phyloP scores from a whole-genome alignment of 768 basidiomycete species.

The Mycena vulgaris region DNA sequence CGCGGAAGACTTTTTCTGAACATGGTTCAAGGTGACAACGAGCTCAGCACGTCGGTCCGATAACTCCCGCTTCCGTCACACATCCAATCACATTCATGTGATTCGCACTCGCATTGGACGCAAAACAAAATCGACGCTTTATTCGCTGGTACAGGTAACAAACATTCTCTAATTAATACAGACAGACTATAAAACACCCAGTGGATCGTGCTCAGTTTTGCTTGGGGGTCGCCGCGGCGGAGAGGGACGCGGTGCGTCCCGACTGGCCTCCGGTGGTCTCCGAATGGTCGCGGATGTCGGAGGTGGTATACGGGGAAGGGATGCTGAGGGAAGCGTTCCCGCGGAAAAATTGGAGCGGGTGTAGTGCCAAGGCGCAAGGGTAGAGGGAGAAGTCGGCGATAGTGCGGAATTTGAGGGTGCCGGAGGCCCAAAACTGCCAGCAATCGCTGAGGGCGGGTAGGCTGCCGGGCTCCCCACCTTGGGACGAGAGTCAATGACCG shows the following conservation, averaged over 20 bases:
- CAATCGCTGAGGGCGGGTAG: constrained; percentile 7
- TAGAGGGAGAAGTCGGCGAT: constrained; percentile 32
- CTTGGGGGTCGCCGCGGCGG: constrained; percentile 26
- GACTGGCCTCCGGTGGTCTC: constrained; percentile 41
- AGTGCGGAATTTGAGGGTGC: constrained; percentile 19
- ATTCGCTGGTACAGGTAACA: no score
- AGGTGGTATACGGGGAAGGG: constrained; percentile 69
- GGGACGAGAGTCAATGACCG: constrained; percentile 55
- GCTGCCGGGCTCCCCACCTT: constrained; percentile 7
- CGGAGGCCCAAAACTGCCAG: constrained; percentile 36
- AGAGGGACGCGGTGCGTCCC: constrained; percentile 47
- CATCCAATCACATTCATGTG: constrained; percentile 24
- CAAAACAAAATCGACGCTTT: no score
- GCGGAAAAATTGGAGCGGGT: constrained; percentile 66
- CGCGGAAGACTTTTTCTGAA: constrained; percentile 75
- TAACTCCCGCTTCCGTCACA: constrained; percentile 1
- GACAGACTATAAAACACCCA: constrained; percentile 52
- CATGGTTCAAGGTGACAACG: constrained; percentile 61
- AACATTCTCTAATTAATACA: neutral
- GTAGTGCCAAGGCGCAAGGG: constrained; percentile 69
- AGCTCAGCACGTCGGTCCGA: constrained; percentile 31
- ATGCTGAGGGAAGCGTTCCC: constrained; percentile 52
- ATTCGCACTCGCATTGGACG: neutral
- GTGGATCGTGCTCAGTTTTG: constrained; percentile 55
- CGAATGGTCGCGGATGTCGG: constrained; percentile 59